Conservation (phyloP, 129 eudicot genomes). For the Arctium lappa region DNA sequence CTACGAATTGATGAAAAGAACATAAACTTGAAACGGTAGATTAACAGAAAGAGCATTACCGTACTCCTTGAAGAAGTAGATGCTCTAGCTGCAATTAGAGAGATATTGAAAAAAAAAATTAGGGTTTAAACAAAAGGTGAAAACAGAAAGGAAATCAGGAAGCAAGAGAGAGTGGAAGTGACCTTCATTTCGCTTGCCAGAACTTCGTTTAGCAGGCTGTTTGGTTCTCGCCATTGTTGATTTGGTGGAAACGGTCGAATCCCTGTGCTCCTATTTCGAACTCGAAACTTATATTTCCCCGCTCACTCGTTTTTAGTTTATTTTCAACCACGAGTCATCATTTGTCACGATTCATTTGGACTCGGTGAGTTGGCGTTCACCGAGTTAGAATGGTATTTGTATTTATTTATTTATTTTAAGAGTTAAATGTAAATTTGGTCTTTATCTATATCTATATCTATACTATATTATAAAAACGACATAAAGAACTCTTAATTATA, state of each 20-base stretch:
- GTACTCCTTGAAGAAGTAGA: slow-evolving; percentile 36
- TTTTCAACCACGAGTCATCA: background rate
- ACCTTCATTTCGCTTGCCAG: slow-evolving; percentile 18
- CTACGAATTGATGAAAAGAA: background rate
- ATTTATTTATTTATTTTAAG: too few relatives aligned
- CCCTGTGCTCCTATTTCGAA: slow-evolving; percentile 4
- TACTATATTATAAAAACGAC: too few relatives aligned
- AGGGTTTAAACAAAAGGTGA: slow-evolving; percentile 22
- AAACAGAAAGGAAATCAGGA: background rate
- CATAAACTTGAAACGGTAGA: background rate
- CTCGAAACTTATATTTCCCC: slow-evolving; percentile 18
- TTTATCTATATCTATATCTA: too few relatives aligned
- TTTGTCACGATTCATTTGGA: background rate
- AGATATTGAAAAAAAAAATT: background rate
- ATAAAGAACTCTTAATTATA: too few relatives aligned
- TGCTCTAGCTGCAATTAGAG: slow-evolving; percentile 22
- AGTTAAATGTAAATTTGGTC: too few relatives aligned
- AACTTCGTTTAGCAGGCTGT: slow-evolving; percentile 36
- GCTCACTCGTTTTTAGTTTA: background rate
- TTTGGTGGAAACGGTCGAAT: background rate
- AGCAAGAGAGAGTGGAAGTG: background rate
- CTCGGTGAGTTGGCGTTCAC: background rate
- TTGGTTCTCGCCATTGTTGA: slow-evolving; percentile 55
- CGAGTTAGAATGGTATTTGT: background rate
- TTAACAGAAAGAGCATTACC: slow-evolving; percentile 9